Evolutionary conservation across 78 protist species (phyloP).

Genomic region (Speleostelium caveatum): DNA sequence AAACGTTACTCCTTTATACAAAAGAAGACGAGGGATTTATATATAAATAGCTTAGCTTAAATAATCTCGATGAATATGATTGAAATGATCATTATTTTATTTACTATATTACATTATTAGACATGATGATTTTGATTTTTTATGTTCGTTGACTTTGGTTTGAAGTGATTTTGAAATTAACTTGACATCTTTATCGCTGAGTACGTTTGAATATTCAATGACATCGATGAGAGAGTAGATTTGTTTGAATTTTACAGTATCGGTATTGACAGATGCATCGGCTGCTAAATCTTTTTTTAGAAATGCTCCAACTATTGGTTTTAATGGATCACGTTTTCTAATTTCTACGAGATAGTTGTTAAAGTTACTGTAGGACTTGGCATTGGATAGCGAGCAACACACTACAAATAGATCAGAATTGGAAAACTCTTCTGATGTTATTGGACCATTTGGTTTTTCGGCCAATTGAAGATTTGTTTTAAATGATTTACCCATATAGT

Average conservation of each 20-base stretch:
- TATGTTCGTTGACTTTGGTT: neutral
- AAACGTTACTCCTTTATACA: too few relatives aligned
- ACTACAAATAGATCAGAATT: constrained; percentile 1
- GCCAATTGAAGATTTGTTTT: constrained; percentile 6
- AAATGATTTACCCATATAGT: neutral
- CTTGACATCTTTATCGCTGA: constrained; percentile 18
- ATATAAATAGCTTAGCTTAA: too few relatives aligned
- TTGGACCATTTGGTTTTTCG: neutral
- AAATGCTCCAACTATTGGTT: neutral
- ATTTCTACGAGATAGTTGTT: constrained; percentile 21
- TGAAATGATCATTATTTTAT: too few relatives aligned
- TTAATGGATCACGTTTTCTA: constrained; percentile 25
- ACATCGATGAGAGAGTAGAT: constrained; percentile 27
- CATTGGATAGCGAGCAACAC: constrained; percentile 4
- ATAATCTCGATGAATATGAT: too few relatives aligned
- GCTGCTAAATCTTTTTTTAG: constrained; percentile 22
- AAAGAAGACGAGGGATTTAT: too few relatives aligned
- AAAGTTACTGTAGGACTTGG: constrained; percentile 1
- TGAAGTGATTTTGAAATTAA: neutral
- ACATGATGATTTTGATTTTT: constrained; percentile 17
- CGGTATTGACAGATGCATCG: neutral
- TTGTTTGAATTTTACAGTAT: neutral
- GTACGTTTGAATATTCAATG: neutral
- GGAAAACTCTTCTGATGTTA: neutral
- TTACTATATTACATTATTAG: constrained; percentile 55